phyloP scores from a whole-genome alignment of 1,284 basidiomycete species.

The Erythrobasidium hasegawianum region DNA sequence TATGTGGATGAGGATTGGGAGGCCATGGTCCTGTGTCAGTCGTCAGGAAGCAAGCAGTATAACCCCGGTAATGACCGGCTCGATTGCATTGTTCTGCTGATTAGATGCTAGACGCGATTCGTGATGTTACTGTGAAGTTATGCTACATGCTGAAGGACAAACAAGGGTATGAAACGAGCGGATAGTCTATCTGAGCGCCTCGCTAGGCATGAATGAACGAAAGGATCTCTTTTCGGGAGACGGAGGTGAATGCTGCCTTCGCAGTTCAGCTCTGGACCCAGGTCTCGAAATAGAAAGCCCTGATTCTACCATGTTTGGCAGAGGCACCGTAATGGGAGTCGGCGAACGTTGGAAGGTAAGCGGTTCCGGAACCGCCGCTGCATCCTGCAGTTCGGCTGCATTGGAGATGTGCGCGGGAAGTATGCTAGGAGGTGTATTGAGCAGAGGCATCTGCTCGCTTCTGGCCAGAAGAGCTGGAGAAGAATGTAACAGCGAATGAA shows the following conservation, averaged over 20 bases:
- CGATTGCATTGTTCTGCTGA: no score
- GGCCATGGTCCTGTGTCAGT: no score
- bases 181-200: slow-evolving; percentile 6
- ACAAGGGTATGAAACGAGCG: neutral
- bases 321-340: slow-evolving; percentile 3
- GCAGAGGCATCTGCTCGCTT: neutral
- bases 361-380: slow-evolving; percentile 11
- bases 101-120: no score
- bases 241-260: neutral
- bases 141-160: neutral
- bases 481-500: neutral
- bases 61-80: no score
- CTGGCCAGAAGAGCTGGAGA: neutral
- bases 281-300: slow-evolving; percentile 27
- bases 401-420: neutral
- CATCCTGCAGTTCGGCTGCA: neutral
- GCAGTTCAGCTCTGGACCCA: slow-evolving; percentile 12
- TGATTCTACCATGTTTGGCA: slow-evolving; percentile 21
- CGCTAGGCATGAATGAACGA: neutral
- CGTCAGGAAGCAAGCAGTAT: no score
- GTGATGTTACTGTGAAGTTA: neutral
- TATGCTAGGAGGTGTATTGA: slow-evolving; percentile 18
- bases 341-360: slow-evolving; percentile 31
- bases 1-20: no score
- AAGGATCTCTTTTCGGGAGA: slow-evolving; percentile 18